Conservation (phyloP, 1,284 basidiomycete genomes). For the Tylopilus orsonianus region DNA sequence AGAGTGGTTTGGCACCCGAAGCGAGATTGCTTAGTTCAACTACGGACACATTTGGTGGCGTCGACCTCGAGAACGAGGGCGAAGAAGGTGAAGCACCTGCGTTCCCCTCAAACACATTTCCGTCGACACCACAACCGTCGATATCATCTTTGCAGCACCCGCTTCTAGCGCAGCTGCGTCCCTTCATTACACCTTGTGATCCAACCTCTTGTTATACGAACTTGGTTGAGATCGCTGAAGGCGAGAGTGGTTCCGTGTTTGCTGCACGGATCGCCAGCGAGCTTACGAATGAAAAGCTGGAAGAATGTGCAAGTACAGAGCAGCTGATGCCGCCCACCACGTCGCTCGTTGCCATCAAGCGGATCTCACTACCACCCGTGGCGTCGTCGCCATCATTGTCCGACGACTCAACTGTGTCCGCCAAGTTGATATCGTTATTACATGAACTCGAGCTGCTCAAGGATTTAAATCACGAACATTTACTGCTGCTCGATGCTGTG, state of each 20-base stretch:
- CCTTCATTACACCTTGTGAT: slow-evolving; percentile 64
- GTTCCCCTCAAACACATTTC: slow-evolving; percentile 34
- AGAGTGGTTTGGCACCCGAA: slow-evolving; percentile 24
- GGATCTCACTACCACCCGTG: slow-evolving; percentile 54
- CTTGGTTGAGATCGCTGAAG: slow-evolving; percentile 74
- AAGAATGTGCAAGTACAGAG: slow-evolving; percentile 22
- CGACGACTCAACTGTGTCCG: slow-evolving; percentile 40
- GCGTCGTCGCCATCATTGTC: slow-evolving; percentile 21
- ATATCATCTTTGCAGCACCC: slow-evolving; percentile 30
- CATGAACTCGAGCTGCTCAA: slow-evolving; percentile 60
- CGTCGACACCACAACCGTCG: background rate
- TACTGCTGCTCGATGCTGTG: slow-evolving; percentile 64
- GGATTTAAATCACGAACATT: slow-evolving; percentile 54
- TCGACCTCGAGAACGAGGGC: slow-evolving; percentile 20
- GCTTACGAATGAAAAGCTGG: slow-evolving; percentile 32
- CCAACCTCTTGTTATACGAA: slow-evolving; percentile 62
- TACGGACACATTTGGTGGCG: slow-evolving; percentile 42
- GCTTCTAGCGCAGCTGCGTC: slow-evolving; percentile 55
- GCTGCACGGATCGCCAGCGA: slow-evolving; percentile 51
- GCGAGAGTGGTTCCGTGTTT: slow-evolving; percentile 74
- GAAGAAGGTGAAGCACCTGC: slow-evolving; percentile 3
- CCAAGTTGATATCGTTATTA: slow-evolving; percentile 61
- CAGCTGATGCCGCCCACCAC: slow-evolving; percentile 17
- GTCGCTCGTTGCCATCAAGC: slow-evolving; percentile 70
- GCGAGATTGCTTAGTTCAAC: slow-evolving; percentile 31